Evolutionary conservation across 768 basidiomycete species (phyloP).

Genomic region (Pleurotus giganteus): DNA sequence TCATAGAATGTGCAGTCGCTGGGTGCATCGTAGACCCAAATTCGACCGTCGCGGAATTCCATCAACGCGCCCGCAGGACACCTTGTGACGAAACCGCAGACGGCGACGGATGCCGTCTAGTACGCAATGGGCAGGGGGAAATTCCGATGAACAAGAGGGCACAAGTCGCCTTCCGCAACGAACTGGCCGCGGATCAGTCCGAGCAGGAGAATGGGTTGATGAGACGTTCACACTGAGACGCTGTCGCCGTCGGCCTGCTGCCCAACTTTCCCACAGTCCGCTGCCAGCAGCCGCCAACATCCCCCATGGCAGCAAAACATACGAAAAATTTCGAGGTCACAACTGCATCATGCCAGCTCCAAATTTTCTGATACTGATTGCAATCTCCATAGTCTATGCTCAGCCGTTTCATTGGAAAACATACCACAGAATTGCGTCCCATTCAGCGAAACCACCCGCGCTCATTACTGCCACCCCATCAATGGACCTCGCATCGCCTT

Average conservation of each 20-base stretch:
- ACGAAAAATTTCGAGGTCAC: conserved; percentile 1
- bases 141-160: no score
- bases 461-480: background rate
- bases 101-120: no score
- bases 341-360: background rate
- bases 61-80: no score
- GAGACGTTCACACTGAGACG: background rate
- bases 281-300: background rate
- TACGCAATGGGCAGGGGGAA: no score
- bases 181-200: no score
- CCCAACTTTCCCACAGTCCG: background rate
- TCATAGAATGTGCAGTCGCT: background rate
- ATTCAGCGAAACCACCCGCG: background rate
- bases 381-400: background rate
- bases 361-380: conserved; percentile 1
- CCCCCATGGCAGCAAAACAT: background rate
- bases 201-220: no score
- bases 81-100: no score
- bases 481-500: background rate
- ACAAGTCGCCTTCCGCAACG: no score
- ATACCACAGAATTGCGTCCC: background rate
- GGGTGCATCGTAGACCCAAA: no score
- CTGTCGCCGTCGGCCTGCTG: background rate
- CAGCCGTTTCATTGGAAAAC: conserved; percentile 5
- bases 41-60: no score